phyloP scores from a whole-genome alignment of 2,329 filamentous ascomycete species.

The Coccinonectria pachysandricola region DNA sequence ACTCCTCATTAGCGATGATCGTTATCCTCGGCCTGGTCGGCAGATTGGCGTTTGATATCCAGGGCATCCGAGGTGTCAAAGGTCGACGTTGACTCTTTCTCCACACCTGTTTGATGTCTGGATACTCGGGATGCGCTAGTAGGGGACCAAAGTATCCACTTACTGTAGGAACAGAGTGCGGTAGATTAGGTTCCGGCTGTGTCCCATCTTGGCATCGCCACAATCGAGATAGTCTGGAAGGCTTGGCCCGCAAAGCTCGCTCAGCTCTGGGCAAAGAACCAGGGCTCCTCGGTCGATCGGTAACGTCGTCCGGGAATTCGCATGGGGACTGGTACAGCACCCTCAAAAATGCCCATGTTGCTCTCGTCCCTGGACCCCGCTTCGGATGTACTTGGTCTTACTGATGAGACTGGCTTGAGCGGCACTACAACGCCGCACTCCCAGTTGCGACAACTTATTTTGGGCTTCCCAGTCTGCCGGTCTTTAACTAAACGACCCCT shows the following conservation, averaged over 20 bases:
- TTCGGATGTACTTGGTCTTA: conserved; percentile 5
- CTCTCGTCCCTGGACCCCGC: conserved; percentile 5
- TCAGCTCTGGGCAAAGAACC: conserved; percentile 29
- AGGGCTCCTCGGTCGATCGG: conserved; percentile 28
- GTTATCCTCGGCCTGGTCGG: conserved; percentile 1
- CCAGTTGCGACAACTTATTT: conserved; percentile 85
- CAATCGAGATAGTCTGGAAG: conserved; percentile 14
- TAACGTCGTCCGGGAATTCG: conserved; percentile 45
- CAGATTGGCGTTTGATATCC: too few relatives aligned
- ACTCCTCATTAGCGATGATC: conserved; percentile 7
- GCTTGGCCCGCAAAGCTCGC: conserved; percentile 6
- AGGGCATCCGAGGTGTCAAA: too few relatives aligned
- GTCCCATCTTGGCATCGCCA: conserved; percentile 16
- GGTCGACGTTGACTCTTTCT: too few relatives aligned
- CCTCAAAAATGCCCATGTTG: conserved; percentile 36
- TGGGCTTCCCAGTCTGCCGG: conserved; percentile 53
- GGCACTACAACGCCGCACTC: conserved; percentile 83
- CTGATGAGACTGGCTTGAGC: conserved; percentile 26
- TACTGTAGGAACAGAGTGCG: conserved; percentile 6
- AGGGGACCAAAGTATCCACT: conserved; percentile 5
- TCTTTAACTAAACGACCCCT: conserved; percentile 74
- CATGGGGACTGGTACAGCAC: conserved; percentile 54
- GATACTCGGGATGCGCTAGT: too few relatives aligned
- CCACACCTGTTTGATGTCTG: too few relatives aligned
- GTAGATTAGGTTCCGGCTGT: conserved; percentile 8